A percentile compares a stretch with the other conserved stretches of the same genome.
These are phyloP conservation scores for Syncephalastrum sp. DNA, from an alignment of 371 early-diverging fungal genomes.

Conservation along the genomic window DNA sequence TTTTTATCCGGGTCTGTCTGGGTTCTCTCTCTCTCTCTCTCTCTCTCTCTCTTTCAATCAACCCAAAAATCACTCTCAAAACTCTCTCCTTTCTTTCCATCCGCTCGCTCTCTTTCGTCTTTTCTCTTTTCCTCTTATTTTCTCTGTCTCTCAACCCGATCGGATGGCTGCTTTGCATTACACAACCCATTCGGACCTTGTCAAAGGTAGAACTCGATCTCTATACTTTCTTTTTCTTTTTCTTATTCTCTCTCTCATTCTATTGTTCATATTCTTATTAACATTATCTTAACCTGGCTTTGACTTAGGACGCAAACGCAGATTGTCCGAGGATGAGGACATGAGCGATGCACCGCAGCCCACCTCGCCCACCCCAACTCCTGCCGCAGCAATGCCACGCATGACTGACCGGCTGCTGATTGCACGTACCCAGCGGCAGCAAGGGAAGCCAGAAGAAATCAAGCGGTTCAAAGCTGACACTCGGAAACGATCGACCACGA, in stretches of 20 bases:
- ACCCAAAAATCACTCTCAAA: no score
- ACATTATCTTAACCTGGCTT: not conserved
- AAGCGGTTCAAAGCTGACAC: constrained; percentile 26
- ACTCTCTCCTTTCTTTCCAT: no score
- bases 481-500: constrained; percentile 28
- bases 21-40: no score
- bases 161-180: constrained; percentile 7
- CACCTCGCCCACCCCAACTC: constrained; percentile 4
- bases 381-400: constrained; percentile 9
- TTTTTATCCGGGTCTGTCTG: no score
- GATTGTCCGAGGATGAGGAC: constrained; percentile 50
- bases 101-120: not conserved
- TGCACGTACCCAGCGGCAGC: constrained; percentile 5
- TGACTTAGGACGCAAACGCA: constrained; percentile 37
- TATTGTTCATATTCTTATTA: not conserved
- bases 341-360: constrained; percentile 32
- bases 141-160: not conserved
- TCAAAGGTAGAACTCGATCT: constrained; percentile 8
- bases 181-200: constrained; percentile 9
- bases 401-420: constrained; percentile 5
- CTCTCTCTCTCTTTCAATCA: no score
- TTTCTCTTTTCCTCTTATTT: constrained; percentile 4
- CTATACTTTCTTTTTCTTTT: no score
- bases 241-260: no score
- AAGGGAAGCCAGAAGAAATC: constrained; percentile 16